These are phyloP conservation scores for Besnoitia besnoiti DNA, from an alignment of 169 alveolate genomes.

Conservation along the genomic window DNA sequence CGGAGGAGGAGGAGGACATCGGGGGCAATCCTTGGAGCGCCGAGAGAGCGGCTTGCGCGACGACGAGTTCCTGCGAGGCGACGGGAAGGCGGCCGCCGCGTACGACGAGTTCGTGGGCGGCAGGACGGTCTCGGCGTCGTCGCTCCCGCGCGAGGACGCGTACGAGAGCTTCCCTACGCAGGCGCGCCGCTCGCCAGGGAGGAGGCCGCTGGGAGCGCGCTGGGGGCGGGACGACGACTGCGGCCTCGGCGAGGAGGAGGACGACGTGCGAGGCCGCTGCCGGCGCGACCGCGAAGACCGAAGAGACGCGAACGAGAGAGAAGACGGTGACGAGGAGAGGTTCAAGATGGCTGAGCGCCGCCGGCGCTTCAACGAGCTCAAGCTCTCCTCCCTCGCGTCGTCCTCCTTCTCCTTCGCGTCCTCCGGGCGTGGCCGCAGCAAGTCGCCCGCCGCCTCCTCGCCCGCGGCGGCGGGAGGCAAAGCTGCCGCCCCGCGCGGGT, in stretches of 20 bases:
- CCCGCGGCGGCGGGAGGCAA: neutral
- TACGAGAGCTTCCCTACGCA: neutral
- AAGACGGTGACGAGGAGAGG: neutral
- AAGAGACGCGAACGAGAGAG: too few relatives aligned
- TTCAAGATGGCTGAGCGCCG: conserved; percentile 36
- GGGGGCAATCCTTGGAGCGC: too few relatives aligned
- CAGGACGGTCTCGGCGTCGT: neutral
- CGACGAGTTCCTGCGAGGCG: too few relatives aligned
- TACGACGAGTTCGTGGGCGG: too few relatives aligned
- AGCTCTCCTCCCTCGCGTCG: neutral
- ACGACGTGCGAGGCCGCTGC: too few relatives aligned
- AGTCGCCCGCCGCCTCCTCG: neutral
- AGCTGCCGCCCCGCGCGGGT: neutral
- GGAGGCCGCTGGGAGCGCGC: neutral
- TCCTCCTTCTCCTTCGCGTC: too few relatives aligned
- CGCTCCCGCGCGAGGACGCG: neutral
- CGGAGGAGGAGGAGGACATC: too few relatives aligned
- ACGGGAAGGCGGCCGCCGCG: too few relatives aligned
- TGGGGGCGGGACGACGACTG: too few relatives aligned
- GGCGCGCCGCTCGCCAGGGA: neutral
- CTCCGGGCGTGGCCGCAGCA: neutral
- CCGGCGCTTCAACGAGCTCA: conserved; percentile 34
- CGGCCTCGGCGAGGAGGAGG: too few relatives aligned
- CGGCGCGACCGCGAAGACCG: too few relatives aligned
- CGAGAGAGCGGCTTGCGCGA: too few relatives aligned